A percentile compares a stretch with the other conserved stretches of the same genome.
These are phyloP conservation scores for fission yeast (Schizosaccharomyces pombe) DNA, from an alignment of 805 yeast genomes.

Conservation along the genomic window DNA sequence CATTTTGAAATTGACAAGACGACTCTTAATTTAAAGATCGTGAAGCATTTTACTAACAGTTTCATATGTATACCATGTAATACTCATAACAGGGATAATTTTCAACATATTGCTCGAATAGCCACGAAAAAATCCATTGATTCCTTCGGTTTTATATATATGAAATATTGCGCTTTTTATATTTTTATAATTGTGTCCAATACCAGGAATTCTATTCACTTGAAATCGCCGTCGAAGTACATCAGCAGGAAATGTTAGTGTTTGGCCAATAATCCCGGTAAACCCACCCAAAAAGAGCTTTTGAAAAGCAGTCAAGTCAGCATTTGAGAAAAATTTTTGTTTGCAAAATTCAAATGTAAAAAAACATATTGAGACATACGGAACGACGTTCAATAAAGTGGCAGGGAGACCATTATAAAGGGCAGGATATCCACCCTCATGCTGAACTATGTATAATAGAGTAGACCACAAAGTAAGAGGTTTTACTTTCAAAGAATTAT, in stretches of 20 bases:
- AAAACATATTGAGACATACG: constrained; percentile 82
- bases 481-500: not conserved
- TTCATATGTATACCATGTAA: constrained; percentile 81
- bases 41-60: not conserved
- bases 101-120: constrained; percentile 23
- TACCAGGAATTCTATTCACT: constrained; percentile 56
- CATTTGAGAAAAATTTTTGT: constrained; percentile 23
- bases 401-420: constrained; percentile 71
- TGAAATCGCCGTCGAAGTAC: constrained; percentile 73
- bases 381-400: constrained; percentile 86
- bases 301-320: constrained; percentile 23
- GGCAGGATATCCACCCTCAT: constrained; percentile 64
- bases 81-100: constrained; percentile 88
- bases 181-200: constrained; percentile 65
- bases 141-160: constrained; percentile 44
- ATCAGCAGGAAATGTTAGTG: constrained; percentile 72
- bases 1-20: too few relatives aligned
- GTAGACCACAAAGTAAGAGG: not conserved
- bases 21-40: not conserved
- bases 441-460: constrained; percentile 26
- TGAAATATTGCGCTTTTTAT: constrained; percentile 49
- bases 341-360: constrained; percentile 67
- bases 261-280: constrained; percentile 76
- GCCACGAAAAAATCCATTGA: constrained; percentile 50
- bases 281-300: constrained; percentile 61